These are phyloP conservation scores for Pythium vanterpoolii DNA, from an alignment of 352 stramenopile genomes.

Conservation along the genomic window DNA sequence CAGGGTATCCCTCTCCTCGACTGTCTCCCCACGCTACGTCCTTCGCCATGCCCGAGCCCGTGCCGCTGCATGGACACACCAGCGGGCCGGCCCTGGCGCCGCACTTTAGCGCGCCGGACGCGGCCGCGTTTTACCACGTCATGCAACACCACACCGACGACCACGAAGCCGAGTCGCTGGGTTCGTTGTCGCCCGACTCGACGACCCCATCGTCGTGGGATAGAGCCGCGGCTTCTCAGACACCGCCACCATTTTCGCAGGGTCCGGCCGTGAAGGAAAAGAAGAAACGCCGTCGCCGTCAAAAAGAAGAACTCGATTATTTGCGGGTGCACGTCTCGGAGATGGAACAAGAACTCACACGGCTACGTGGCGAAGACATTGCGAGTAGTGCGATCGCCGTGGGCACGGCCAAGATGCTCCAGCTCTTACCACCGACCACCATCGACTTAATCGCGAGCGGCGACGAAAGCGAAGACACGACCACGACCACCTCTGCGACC, in stretches of 20 bases:
- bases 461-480: slow-evolving; percentile 14
- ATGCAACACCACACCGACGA: slow-evolving; percentile 6
- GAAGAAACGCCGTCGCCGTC: slow-evolving; percentile 23
- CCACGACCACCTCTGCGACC: too few relatives aligned
- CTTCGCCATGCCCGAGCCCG: slow-evolving; percentile 1
- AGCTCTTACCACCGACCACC: slow-evolving; percentile 12
- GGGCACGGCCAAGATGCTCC: slow-evolving; percentile 9
- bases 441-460: slow-evolving; percentile 11
- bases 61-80: slow-evolving; percentile 2
- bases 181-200: slow-evolving; percentile 2
- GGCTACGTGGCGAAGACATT: slow-evolving; percentile 23
- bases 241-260: too few relatives aligned
- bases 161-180: slow-evolving; percentile 2
- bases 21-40: not conserved
- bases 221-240: not conserved
- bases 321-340: slow-evolving; percentile 30
- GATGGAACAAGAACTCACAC: slow-evolving; percentile 30
- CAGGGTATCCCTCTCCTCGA: too few relatives aligned
- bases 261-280: slow-evolving; percentile 12
- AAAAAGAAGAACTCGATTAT: slow-evolving; percentile 46
- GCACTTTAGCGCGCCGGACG: slow-evolving; percentile 1
- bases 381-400: slow-evolving; percentile 19
- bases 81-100: too few relatives aligned
- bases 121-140: slow-evolving; percentile 9
- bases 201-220: slow-evolving; percentile 5